A percentile compares a stretch with the other conserved stretches of the same genome.
These are phyloP conservation scores for Boletus reticulatus DNA, from an alignment of 768 basidiomycete genomes.

Conservation along the genomic window DNA sequence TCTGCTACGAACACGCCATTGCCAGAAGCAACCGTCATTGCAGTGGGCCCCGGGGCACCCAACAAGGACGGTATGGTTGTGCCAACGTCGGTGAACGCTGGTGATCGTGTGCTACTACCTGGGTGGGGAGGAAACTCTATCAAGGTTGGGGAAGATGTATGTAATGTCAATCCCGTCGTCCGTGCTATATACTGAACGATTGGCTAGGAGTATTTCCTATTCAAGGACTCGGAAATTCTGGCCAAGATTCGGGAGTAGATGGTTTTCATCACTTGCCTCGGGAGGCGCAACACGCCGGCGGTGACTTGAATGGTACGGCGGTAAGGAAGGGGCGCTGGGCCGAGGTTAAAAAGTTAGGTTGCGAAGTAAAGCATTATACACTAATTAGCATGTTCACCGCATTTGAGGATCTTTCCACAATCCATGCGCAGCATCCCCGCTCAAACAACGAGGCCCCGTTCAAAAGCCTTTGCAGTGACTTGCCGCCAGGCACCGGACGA, in stretches of 20 bases:
- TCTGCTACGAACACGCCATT: conserved; percentile 81
- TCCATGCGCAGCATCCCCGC: conserved; percentile 30
- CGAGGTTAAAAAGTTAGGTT: conserved; percentile 9
- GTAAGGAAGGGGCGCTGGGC: neutral
- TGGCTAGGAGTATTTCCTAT: conserved; percentile 86
- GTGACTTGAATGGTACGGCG: neutral
- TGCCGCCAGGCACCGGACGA: too few species aligned
- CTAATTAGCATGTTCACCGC: conserved; percentile 24
- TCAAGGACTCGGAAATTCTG: conserved; percentile 93
- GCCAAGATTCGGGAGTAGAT: conserved; percentile 91
- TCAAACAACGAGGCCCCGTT: conserved; percentile 14
- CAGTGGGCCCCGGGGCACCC: conserved; percentile 92
- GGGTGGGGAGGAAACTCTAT: conserved; percentile 96
- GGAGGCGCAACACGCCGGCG: neutral
- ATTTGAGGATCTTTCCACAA: conserved; percentile 19
- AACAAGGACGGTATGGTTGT: conserved; percentile 79
- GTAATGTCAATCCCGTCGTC: conserved; percentile 26
- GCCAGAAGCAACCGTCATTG: conserved; percentile 97
- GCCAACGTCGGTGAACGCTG: conserved; percentile 77
- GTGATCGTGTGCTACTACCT: conserved; percentile 91
- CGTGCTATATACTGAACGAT: conserved; percentile 4
- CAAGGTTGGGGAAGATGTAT: conserved; percentile 94
- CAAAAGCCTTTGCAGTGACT: neutral
- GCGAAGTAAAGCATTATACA: conserved; percentile 9
- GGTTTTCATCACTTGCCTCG: neutral